These are phyloP conservation scores for Xylaria flabelliformis DNA, from an alignment of 495 filamentous ascomycete genomes.

Conservation along the genomic window DNA sequence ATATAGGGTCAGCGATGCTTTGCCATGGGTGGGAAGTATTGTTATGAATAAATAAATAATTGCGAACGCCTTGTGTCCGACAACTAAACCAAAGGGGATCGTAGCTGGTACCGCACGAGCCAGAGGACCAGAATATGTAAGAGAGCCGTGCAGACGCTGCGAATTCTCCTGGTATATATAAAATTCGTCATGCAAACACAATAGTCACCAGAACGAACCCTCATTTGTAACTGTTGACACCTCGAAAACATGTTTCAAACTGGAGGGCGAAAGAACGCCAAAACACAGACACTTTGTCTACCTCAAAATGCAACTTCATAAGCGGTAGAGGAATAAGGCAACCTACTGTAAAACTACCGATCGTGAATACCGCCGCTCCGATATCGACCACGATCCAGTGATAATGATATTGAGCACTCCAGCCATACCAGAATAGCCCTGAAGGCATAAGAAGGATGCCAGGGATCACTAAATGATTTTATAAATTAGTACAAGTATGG, in stretches of 20 bases:
- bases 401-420: constrained; percentile 60
- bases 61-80: neutral
- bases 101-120: neutral
- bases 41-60: neutral
- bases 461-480: constrained; percentile 56
- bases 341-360: constrained; percentile 56
- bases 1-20: neutral
- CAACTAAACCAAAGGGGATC: neutral
- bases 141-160: neutral
- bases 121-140: neutral
- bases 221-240: neutral
- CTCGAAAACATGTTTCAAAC: too few species aligned
- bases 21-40: neutral
- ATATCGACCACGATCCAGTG: constrained; percentile 66
- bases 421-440: constrained; percentile 70
- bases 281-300: neutral
- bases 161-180: neutral
- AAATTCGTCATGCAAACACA: neutral
- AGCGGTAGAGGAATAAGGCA: neutral
- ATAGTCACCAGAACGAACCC: neutral
- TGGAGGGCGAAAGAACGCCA: neutral
- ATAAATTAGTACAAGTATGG: neutral
- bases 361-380: constrained; percentile 58
- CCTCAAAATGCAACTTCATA: neutral
- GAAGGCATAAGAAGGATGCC: constrained; percentile 56